These are phyloP conservation scores for Phytophthora citrophthora DNA, from an alignment of 352 stramenopile genomes.

Conservation along the genomic window DNA sequence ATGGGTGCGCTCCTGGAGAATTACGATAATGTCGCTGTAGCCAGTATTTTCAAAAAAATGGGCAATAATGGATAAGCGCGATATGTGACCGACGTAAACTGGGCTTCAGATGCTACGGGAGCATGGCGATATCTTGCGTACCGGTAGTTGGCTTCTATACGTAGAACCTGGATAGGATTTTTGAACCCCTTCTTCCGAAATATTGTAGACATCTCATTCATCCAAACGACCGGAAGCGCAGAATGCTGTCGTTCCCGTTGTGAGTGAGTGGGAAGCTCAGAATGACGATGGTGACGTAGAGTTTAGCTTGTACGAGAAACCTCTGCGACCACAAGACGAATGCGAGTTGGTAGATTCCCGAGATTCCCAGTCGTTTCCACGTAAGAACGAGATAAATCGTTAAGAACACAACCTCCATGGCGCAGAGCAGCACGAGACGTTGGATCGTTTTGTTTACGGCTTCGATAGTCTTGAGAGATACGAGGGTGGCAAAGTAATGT, in stretches of 20 bases:
- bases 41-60: not conserved
- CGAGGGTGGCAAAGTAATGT: conserved; percentile 28
- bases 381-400: conserved; percentile 29
- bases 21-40: not conserved
- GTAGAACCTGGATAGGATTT: no score
- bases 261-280: conserved; percentile 38
- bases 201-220: not conserved
- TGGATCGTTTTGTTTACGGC: conserved; percentile 10
- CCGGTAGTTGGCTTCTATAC: no score
- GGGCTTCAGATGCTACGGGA: no score
- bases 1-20: conserved; percentile 2
- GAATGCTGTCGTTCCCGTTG: conserved; percentile 41
- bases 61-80: no score
- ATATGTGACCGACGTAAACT: no score
- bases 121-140: no score
- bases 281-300: conserved; percentile 30
- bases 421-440: conserved; percentile 24
- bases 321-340: conserved; percentile 36
- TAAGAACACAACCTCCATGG: conserved; percentile 27
- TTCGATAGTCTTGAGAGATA: conserved; percentile 21
- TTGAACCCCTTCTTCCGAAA: not conserved
- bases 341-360: conserved; percentile 29
- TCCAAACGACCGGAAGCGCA: conserved; percentile 17
- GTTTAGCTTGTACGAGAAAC: conserved; percentile 32
- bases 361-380: conserved; percentile 9